Base-by-base conservation (phyloP, 1,139 yeast species). In the Blastobotrys apis region DNA sequence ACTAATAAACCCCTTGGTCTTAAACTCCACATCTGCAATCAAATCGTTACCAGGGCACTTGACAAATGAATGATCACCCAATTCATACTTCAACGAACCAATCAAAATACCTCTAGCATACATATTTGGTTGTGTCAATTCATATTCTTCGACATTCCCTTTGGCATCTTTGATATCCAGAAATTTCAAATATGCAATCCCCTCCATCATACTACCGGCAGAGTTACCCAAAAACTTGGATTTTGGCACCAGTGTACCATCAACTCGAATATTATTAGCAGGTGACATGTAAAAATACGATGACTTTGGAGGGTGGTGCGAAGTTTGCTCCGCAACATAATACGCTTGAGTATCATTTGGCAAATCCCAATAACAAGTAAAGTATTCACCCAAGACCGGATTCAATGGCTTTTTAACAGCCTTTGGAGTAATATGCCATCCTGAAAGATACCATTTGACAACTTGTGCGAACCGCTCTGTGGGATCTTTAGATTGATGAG, bases 251-350 rank as follows among this genome's bases (percentile, higher is more conserved):
- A 90, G 78, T 2, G 84, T 75, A 33, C 98, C 98, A 60, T 92
- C 98, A 13, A 84, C 88, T 53, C 92, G 78, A 47, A 92, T 85
- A 54, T 79, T 78, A 52, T 75, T 77, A 48, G 81, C 84, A 0
- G 98, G 98, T 37, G 86, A 75, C 64, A 83, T 69, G 64, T 86
- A 92, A 59, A 90, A 92, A 65, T 92, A 92, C 0, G 96, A 84
- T 0, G 97, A 86, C 61, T 92, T 84, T 6, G 98, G 98, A n/a
- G 98, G 98, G 62, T 92, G 98, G 59, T 92, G 98, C 19, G 95
- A 85, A 0, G 96, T 87, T 64, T 92, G 98, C 64, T 92, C 98
- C 1, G 97, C 75, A 12, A 92, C 67, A 62, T 90, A 94, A 59
- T 75, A 90, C 0, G 97, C 95, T 39, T 76, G 74, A 3, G 74